A percentile compares a stretch with the other conserved stretches of the same genome.
phyloP scores from a whole-genome alignment of 768 basidiomycete genomes.

The Rhizopogon roseolus region DNA sequence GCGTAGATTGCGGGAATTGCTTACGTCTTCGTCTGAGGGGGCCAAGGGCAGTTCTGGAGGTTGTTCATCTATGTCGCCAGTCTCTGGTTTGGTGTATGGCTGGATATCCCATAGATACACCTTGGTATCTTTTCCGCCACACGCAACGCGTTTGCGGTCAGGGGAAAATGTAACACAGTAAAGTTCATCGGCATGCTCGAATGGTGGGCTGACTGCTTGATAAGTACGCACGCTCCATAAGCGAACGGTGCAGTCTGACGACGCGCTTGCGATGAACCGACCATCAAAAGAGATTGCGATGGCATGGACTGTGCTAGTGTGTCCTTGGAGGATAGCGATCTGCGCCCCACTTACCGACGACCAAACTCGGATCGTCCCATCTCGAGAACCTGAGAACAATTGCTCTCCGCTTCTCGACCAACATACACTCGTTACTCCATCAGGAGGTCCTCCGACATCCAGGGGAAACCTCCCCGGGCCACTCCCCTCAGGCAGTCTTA shows the following conservation, averaged over 20 bases:
- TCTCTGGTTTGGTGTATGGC: slow-evolving; percentile 15
- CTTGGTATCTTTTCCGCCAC: slow-evolving; percentile 20
- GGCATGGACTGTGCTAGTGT: slow-evolving; percentile 19
- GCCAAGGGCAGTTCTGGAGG: not conserved
- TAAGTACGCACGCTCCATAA: slow-evolving; percentile 21
- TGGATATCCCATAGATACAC: slow-evolving; percentile 29
- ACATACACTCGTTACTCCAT: slow-evolving; percentile 1
- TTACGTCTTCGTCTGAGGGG: slow-evolving; percentile 1
- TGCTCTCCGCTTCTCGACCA: slow-evolving; percentile 8
- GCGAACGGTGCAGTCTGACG: slow-evolving; percentile 25
- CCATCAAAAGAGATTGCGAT: slow-evolving; percentile 27
- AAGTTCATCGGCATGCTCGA: slow-evolving; percentile 22
- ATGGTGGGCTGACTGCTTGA: slow-evolving; percentile 14
- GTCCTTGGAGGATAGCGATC: slow-evolving; percentile 13
- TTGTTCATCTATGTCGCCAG: slow-evolving; percentile 11
- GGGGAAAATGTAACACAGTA: slow-evolving; percentile 24
- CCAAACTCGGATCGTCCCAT: slow-evolving; percentile 26
- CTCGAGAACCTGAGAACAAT: slow-evolving; percentile 28
- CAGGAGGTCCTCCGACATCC: slow-evolving; percentile 41
- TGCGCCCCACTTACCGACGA: slow-evolving; percentile 16
- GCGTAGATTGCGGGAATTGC: not conserved
- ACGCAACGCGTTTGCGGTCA: slow-evolving; percentile 24
- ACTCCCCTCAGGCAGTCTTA: slow-evolving; percentile 87
- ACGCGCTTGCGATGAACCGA: slow-evolving; percentile 24
- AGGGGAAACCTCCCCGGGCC: slow-evolving; percentile 90